Evolutionary conservation across 164 flowering plant species (phyloP), one percentile per base, ranked within the genome.

Genomic region (Magnolia sinica): DNA sequence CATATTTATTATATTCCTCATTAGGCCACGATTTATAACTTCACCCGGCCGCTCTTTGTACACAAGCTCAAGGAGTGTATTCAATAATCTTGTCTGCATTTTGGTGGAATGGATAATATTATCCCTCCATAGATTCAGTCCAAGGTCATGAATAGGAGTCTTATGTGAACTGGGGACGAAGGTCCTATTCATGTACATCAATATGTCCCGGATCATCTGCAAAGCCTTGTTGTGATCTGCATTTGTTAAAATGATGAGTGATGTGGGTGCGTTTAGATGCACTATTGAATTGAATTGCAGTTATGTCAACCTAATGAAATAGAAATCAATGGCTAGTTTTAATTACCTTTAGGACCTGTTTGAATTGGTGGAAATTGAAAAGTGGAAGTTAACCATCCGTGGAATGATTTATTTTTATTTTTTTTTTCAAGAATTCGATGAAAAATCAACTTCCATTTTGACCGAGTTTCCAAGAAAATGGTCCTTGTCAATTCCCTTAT

Each of bases 151-250:
- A 75, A 94, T 97, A 61, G 95, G 95, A 50, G 94, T 92, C 81
- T 92, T 94, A 76, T 86, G 94, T 72, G 83, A 81, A 75, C 86
- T 85, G 22, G 90, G 91, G 70, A 95, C 88, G 79, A 84, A 95
- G 23, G 96, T 92, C 86, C 99, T 88, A 82, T 95, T 97, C 99
- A 95, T 95, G 88, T 95, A 95, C 99, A 95, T 93, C 78, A 95
- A 78, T 77, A 95, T 93, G 86, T 95, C 98, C 13, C 96, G 84
- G 64, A 93, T 90, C 97, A 91, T 93, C 75, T 89, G 92, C 78
- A 91, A 77, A 52, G 96, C 97, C 73, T 92, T 93, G 83, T 91
- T 93, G 78, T 95, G 99, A 24, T 95, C 98, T 23, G 0, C 24
- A 23, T 23, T 23, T 23, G 24, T 23, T 23, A 23, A 23, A 23